These are phyloP conservation scores for Drosera capensis DNA, from an alignment of 148 eudicot genomes.

Conservation along the genomic window DNA sequence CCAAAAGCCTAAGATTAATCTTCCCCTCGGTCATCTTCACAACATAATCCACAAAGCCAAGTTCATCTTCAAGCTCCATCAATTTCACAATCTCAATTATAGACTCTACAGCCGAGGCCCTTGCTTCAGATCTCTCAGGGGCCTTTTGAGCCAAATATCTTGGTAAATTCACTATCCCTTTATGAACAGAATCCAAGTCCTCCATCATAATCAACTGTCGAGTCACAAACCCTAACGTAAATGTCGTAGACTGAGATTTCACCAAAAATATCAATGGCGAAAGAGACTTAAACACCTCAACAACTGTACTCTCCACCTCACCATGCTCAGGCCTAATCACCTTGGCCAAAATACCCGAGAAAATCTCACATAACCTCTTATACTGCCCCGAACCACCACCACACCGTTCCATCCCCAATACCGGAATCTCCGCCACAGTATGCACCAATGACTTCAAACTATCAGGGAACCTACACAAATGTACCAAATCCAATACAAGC, in stretches of 20 bases:
- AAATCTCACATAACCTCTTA: slow-evolving; percentile 38
- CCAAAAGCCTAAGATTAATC: slow-evolving; percentile 51
- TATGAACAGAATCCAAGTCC: slow-evolving; percentile 31
- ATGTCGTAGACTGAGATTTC: slow-evolving; percentile 47
- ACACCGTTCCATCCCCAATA: slow-evolving; percentile 38
- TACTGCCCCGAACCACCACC: slow-evolving; percentile 31
- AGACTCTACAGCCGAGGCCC: slow-evolving; percentile 66
- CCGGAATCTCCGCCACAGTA: slow-evolving; percentile 50
- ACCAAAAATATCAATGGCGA: slow-evolving; percentile 34
- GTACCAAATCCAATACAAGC: slow-evolving; percentile 49
- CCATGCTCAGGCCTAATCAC: slow-evolving; percentile 69
- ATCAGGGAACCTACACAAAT: slow-evolving; percentile 82
- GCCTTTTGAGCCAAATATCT: slow-evolving; percentile 59
- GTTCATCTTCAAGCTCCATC: slow-evolving; percentile 42
- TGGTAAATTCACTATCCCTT: slow-evolving; percentile 49
- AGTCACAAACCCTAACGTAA: slow-evolving; percentile 47
- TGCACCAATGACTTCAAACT: slow-evolving; percentile 66
- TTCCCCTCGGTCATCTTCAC: slow-evolving; percentile 75
- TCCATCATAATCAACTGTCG: slow-evolving; percentile 35
- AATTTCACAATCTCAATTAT: slow-evolving; percentile 60
- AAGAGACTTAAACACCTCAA: slow-evolving; percentile 60
- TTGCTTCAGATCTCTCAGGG: slow-evolving; percentile 74
- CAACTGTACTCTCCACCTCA: slow-evolving; percentile 33
- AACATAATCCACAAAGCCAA: slow-evolving; percentile 52
- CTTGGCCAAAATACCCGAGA: slow-evolving; percentile 31